Evolutionary conservation across 2,329 filamentous ascomycete genomes (phyloP).

Genomic region (Aspergillus pseudoglaucus): DNA sequence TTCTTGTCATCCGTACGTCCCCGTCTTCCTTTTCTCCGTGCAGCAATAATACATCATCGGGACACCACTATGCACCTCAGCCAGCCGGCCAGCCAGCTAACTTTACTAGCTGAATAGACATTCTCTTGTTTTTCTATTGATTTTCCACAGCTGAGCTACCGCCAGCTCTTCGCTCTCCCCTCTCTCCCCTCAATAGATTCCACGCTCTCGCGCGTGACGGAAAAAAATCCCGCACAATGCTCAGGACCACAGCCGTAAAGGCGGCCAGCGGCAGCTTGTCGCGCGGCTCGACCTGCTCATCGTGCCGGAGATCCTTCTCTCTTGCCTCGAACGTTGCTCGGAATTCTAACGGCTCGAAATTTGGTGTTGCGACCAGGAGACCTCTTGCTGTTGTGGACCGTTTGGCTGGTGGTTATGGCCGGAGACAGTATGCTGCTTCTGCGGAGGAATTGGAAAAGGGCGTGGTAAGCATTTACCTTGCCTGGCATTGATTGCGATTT

Average conservation of each 20-base stretch:
- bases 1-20: constrained; percentile 5
- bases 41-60: neutral
- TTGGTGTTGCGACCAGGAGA: constrained; percentile 33
- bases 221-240: constrained; percentile 30
- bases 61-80: neutral
- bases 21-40: neutral
- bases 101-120: neutral
- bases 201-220: constrained; percentile 5
- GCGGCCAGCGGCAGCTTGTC: constrained; percentile 33
- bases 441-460: constrained; percentile 54
- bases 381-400: constrained; percentile 38
- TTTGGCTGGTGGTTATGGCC: constrained; percentile 32
- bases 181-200: constrained; percentile 1
- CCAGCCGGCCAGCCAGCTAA: neutral
- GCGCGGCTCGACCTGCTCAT: constrained; percentile 27
- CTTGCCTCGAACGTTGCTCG: constrained; percentile 26
- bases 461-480: constrained; percentile 45
- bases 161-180: constrained; percentile 1
- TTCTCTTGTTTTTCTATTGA: neutral
- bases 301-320: constrained; percentile 28
- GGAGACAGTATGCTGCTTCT: constrained; percentile 53
- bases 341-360: constrained; percentile 24
- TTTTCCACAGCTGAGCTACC: neutral
- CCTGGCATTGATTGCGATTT: neutral
- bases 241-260: constrained; percentile 35